These are phyloP conservation scores for Podospora tetraspora DNA, from an alignment of 495 filamentous ascomycete species.

Conservation along the genomic window DNA sequence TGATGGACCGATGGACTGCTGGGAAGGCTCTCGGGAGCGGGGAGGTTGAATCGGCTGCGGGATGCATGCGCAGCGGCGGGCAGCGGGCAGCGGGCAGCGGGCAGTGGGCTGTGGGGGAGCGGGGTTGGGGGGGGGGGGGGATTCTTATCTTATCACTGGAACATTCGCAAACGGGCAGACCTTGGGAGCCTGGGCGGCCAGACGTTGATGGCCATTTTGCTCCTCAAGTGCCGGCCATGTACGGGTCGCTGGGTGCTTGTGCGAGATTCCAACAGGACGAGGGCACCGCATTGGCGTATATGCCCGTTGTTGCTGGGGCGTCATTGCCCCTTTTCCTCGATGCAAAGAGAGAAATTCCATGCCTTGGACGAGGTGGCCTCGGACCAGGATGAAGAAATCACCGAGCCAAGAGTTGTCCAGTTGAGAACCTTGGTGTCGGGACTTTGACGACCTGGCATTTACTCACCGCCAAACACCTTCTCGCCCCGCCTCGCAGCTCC, in stretches of 20 bases:
- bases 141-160: neutral
- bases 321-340: too few relatives aligned
- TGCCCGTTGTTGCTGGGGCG: too few relatives aligned
- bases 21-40: neutral
- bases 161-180: neutral
- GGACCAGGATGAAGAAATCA: neutral
- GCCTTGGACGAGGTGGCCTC: neutral
- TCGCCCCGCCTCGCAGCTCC: too few relatives aligned
- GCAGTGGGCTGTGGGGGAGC: neutral
- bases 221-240: neutral
- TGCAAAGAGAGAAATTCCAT: too few relatives aligned
- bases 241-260: neutral
- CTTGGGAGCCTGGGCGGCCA: too few relatives aligned
- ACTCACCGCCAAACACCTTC: neutral
- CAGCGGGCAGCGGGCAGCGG: neutral
- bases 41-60: neutral
- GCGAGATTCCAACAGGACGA: neutral
- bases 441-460: neutral
- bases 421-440: neutral
- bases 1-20: neutral
- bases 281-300: too few relatives aligned
- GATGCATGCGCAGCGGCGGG: neutral
- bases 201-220: neutral
- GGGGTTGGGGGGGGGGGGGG: neutral
- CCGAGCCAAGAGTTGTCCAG: neutral